Conservation (phyloP, 805 yeast genomes). For the Priceomyces carsonii region DNA sequence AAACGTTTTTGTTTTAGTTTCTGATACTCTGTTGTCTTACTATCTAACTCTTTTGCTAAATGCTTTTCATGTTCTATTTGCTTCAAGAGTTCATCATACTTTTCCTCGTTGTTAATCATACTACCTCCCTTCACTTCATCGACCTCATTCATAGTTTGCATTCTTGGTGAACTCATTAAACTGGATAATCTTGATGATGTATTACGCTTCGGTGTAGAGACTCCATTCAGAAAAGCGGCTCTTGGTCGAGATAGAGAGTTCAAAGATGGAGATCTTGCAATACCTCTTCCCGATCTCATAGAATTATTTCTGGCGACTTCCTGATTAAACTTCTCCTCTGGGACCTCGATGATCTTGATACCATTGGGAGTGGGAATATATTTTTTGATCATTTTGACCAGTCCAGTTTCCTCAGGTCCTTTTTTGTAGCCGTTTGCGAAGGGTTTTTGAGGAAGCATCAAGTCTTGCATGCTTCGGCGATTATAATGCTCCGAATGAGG, state of each 20-base stretch:
- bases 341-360: constrained; percentile 67
- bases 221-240: not conserved
- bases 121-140: constrained; percentile 20
- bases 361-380: constrained; percentile 78
- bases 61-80: constrained; percentile 41
- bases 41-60: constrained; percentile 38
- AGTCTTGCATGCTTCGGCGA: constrained; percentile 35
- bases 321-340: constrained; percentile 42
- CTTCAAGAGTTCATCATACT: constrained; percentile 27
- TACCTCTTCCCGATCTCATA: constrained; percentile 30
- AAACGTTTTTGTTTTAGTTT: constrained; percentile 27
- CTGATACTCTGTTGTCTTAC: constrained; percentile 36
- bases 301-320: constrained; percentile 43
- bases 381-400: constrained; percentile 55
- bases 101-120: constrained; percentile 25
- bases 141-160: constrained; percentile 19
- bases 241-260: constrained; percentile 6
- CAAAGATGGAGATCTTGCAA: constrained; percentile 25
- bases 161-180: constrained; percentile 10
- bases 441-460: constrained; percentile 27
- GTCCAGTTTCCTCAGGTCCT: not conserved
- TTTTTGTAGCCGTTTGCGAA: constrained; percentile 4
- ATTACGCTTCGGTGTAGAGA: constrained; percentile 15
- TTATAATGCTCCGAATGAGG: constrained; percentile 23
- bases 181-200: constrained; percentile 15